Evolutionary conservation across 1,284 basidiomycete species (phyloP).

Genomic region (Nidula niveotomentosa): DNA sequence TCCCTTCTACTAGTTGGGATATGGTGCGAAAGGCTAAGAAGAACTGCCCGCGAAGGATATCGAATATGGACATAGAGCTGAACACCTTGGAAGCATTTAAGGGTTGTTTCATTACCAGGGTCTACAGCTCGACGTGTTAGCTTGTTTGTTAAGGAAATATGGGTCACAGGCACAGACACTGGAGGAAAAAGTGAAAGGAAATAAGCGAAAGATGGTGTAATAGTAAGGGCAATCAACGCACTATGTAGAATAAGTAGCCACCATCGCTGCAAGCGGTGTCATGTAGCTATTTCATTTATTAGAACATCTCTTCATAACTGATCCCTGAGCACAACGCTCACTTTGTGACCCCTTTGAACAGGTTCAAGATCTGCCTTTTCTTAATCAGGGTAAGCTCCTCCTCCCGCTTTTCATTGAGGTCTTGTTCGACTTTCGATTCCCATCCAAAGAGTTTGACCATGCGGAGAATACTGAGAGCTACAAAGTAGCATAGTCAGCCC

Average conservation of each 20-base stretch:
- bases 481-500: constrained; percentile 1
- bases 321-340: no score
- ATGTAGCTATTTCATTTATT: background rate
- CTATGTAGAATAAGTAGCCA: background rate
- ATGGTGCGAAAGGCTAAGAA: constrained; percentile 17
- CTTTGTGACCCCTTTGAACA: no score
- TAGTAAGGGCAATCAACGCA: background rate
- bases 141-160: background rate
- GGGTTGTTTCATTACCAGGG: constrained; percentile 34
- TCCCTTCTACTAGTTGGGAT: constrained; percentile 12
- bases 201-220: background rate
- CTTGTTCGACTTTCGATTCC: constrained; percentile 54
- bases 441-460: constrained; percentile 78
- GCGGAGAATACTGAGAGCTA: constrained; percentile 49
- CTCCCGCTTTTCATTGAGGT: constrained; percentile 53
- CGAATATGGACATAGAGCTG: constrained; percentile 44
- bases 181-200: background rate
- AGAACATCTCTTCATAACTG: background rate
- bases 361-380: background rate
- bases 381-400: constrained; percentile 33
- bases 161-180: background rate
- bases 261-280: background rate
- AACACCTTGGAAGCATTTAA: constrained; percentile 39
- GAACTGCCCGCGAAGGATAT: constrained; percentile 39
- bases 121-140: constrained; percentile 16